Evolutionary conservation across 495 filamentous ascomycete species (phyloP).

Genomic region (Astrocystis sublimbata): DNA sequence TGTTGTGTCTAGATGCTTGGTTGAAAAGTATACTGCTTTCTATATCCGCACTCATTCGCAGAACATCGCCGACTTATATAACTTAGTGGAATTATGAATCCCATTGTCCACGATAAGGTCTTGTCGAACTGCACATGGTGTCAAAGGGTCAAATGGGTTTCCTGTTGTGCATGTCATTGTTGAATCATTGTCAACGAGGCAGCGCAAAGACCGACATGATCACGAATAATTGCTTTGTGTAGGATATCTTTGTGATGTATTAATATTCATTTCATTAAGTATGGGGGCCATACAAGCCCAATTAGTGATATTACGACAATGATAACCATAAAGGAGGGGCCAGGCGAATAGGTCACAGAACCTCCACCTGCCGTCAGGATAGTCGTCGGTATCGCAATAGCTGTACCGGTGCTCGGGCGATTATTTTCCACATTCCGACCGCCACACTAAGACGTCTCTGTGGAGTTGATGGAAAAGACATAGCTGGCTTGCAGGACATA

Average conservation of each 20-base stretch:
- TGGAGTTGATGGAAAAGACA: conserved; percentile 52
- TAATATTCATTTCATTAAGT: conserved; percentile 4
- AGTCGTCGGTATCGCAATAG: neutral
- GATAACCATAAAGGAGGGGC: neutral
- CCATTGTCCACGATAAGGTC: neutral
- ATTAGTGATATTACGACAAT: neutral
- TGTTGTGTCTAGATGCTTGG: too few relatives aligned
- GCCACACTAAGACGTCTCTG: conserved; percentile 28
- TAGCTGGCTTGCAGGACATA: conserved; percentile 68
- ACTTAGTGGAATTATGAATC: neutral
- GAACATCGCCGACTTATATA: too few relatives aligned
- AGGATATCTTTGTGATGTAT: neutral
- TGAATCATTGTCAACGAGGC: neutral
- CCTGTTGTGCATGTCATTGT: neutral
- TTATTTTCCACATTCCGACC: neutral
- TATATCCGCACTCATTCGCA: too few relatives aligned
- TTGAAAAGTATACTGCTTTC: too few relatives aligned
- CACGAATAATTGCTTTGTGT: neutral
- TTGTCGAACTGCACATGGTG: neutral
- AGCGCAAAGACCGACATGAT: neutral
- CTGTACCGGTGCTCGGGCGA: neutral
- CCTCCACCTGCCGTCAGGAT: neutral
- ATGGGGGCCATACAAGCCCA: neutral
- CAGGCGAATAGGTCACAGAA: neutral
- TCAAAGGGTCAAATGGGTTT: neutral